Conservation (phyloP, 1,139 yeast species). For the Blastobotrys indianensis region DNA sequence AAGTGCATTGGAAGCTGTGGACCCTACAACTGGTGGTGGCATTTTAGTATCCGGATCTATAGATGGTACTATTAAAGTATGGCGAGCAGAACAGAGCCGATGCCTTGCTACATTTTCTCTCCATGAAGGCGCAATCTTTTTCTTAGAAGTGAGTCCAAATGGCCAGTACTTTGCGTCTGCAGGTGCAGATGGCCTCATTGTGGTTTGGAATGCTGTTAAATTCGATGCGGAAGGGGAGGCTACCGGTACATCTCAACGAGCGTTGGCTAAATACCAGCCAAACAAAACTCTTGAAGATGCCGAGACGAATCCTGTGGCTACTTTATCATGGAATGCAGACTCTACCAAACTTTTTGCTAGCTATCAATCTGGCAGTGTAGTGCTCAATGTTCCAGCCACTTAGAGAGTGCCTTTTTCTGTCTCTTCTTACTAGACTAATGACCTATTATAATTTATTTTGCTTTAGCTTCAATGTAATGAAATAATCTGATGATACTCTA, state of each 20-base stretch:
- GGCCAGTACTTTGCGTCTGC: slow-evolving; percentile 51
- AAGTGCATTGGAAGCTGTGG: slow-evolving; percentile 12
- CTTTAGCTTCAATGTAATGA: too few relatives aligned
- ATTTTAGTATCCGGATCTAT: slow-evolving; percentile 47
- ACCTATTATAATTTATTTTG: too few relatives aligned
- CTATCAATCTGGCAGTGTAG: slow-evolving; percentile 13
- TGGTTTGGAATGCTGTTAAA: slow-evolving; percentile 45
- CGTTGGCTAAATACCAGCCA: slow-evolving; percentile 15
- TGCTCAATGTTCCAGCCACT: slow-evolving; percentile 4
- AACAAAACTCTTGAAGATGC: not conserved
- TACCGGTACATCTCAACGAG: slow-evolving; percentile 10
- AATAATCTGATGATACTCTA: too few relatives aligned
- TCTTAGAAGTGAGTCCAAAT: slow-evolving; percentile 49
- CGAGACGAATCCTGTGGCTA: slow-evolving; percentile 15
- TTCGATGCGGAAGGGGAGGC: slow-evolving; percentile 1
- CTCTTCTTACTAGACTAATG: too few relatives aligned
- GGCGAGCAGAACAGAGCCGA: slow-evolving; percentile 52
- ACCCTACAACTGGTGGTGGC: slow-evolving; percentile 4
- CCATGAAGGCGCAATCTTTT: slow-evolving; percentile 46
- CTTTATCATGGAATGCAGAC: slow-evolving; percentile 25
- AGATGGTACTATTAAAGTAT: slow-evolving; percentile 65
- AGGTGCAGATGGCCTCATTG: slow-evolving; percentile 53
- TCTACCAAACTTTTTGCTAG: slow-evolving; percentile 24
- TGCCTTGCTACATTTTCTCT: slow-evolving; percentile 37
- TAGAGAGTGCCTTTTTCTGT: too few relatives aligned